These are phyloP conservation scores for Artemisia annua DNA, from an alignment of 129 eudicot genomes.

Conservation along the genomic window DNA sequence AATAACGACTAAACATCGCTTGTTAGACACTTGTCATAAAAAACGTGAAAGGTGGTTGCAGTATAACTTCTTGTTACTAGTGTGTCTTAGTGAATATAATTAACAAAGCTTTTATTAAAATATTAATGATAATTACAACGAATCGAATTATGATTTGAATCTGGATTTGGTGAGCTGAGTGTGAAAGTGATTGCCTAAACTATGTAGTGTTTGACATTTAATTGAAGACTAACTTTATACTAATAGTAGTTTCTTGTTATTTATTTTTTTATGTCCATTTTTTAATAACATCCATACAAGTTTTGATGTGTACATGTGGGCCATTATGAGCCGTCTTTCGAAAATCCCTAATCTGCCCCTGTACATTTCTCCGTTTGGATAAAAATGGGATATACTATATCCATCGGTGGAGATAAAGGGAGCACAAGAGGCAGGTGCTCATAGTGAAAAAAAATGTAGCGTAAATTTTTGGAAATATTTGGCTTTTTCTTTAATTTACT, in stretches of 20 bases:
- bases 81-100: not conserved
- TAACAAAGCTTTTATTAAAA: conserved; percentile 4
- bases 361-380: not conserved
- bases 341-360: conserved; percentile 29
- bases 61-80: not conserved
- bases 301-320: conserved; percentile 20
- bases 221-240: not conserved
- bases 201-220: conserved; percentile 26
- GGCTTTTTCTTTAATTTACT: too few species aligned
- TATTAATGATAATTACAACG: conserved; percentile 15
- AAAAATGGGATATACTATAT: not conserved
- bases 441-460: too few species aligned
- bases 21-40: too few species aligned
- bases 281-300: conserved; percentile 16
- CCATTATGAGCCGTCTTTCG: conserved; percentile 27
- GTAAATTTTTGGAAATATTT: too few species aligned
- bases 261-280: not conserved
- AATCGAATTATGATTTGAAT: conserved; percentile 20
- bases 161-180: conserved; percentile 19
- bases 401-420: too few species aligned
- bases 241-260: not conserved
- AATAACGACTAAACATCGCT: too few species aligned
- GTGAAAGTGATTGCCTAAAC: conserved; percentile 16
- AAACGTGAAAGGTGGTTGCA: too few species aligned
- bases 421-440: too few species aligned